A percentile compares a stretch with the other conserved stretches of the same genome.
phyloP scores from a whole-genome alignment of 768 basidiomycete genomes.

The Cubamyces lactineus region DNA sequence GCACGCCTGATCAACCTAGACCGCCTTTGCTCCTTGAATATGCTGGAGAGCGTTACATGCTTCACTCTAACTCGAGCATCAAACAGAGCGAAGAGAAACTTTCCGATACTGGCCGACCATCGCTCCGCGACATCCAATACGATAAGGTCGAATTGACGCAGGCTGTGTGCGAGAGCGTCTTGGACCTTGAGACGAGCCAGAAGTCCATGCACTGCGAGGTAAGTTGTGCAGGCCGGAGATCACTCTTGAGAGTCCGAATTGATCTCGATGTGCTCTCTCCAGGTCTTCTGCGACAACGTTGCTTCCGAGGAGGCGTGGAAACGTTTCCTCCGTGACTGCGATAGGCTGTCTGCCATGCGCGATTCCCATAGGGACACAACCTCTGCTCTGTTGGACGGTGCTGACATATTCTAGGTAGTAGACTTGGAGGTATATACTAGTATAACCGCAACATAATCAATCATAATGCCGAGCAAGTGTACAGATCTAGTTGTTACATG shows the following conservation, averaged over 20 bases:
- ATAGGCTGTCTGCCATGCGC: constrained; percentile 42
- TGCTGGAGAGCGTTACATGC: constrained; percentile 45
- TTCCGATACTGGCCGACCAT: not conserved
- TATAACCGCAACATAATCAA: constrained; percentile 16
- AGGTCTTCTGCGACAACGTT: constrained; percentile 52
- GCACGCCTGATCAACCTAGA: constrained; percentile 43
- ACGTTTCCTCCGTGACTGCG: constrained; percentile 46
- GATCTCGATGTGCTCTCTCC: constrained; percentile 5
- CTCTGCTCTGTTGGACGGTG: not conserved
- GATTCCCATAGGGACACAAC: constrained; percentile 18
- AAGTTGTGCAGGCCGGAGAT: constrained; percentile 18
- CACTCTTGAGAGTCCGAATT: no score
- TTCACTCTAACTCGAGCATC: constrained; percentile 51
- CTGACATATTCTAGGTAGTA: not conserved
- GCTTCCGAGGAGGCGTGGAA: constrained; percentile 48
- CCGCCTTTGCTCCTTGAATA: constrained; percentile 48
- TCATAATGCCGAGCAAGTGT: constrained; percentile 16
- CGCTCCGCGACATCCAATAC: not conserved
- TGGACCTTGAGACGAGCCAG: constrained; percentile 59
- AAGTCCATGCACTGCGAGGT: constrained; percentile 60
- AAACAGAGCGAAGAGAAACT: constrained; percentile 44
- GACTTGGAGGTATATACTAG: constrained; percentile 12
- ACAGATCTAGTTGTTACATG: constrained; percentile 1
- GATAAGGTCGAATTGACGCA: constrained; percentile 3
- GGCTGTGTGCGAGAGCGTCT: constrained; percentile 44